Evolutionary conservation across 805 yeast species (phyloP), one percentile per base, ranked within the genome.

Genomic region (Phaffomyces thermotolerans): DNA sequence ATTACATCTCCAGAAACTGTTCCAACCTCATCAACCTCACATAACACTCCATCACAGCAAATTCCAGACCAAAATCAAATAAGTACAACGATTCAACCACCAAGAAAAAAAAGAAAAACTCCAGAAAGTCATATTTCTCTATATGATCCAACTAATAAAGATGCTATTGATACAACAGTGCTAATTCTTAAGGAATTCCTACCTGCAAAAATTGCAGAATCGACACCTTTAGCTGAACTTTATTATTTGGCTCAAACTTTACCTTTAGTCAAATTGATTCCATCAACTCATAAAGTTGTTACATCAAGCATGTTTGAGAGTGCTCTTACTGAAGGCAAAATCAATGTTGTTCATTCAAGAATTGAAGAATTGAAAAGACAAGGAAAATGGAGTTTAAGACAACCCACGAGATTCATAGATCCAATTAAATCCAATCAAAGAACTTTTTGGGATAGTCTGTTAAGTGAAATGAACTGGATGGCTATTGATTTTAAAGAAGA

Each of bases 331-430:
- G 99, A 93, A 58, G 96, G 96, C 4, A 84, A 90, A 58, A 80
- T 91, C 3, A 86, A 95, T 0, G 96, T 89, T 10, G 79, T 88
- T 17, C 84, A 88, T 54, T 84, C 95, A 2, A 72, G 98, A 48
- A 90, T 93, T 38, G 98, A 91, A 57, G 98, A 91, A 60, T 70
- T 93, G 49, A 87, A 88, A 60, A 71, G 95, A 38, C 82, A 83
- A 45, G 84, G 86, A 2, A 80, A 85, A 54, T 93, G 99, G 98
- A 82, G 95, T 20, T 67, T 93, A 42, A 72, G 95, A 42, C 99
- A 93, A 60, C 95, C 95, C 0, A 69, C 74, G 41, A 73, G 76
- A 49, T 82, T 72, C 54, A 57, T 71, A 12, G 95, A 87, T 51
- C 96, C 98, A 0, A 37, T 53, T 12, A 54, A 51, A 40, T 57